Evolutionary conservation across 805 yeast genomes (phyloP).

Genomic region (Candida gorgasii): DNA sequence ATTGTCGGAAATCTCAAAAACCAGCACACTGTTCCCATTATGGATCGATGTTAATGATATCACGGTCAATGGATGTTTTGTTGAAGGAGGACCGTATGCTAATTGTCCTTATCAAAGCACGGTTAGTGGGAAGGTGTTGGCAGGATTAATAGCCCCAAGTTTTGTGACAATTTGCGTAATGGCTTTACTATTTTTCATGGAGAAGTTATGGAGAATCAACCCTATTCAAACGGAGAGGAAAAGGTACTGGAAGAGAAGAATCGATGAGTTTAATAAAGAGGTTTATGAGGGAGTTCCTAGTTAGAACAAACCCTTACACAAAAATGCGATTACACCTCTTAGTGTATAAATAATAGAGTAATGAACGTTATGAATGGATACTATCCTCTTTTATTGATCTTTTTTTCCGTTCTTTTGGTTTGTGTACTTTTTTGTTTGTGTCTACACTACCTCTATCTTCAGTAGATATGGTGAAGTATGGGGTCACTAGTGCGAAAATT

Average conservation of each 20-base stretch:
- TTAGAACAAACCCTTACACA: too few relatives aligned
- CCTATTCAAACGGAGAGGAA: constrained; percentile 74
- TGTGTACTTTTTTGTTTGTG: too few relatives aligned
- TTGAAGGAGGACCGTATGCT: constrained; percentile 75
- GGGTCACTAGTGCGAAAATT: too few relatives aligned
- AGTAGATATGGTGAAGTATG: too few relatives aligned
- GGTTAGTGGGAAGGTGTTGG: constrained; percentile 56
- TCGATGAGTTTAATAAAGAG: constrained; percentile 55
- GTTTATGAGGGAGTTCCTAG: constrained; percentile 90
- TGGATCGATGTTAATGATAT: constrained; percentile 88
- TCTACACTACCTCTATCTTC: too few relatives aligned
- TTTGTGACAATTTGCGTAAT: constrained; percentile 56
- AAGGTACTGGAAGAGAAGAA: constrained; percentile 59
- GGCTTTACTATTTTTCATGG: constrained; percentile 49
- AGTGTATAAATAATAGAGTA: too few relatives aligned
- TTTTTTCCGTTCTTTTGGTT: too few relatives aligned
- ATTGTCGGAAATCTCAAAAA: constrained; percentile 26
- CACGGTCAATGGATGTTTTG: constrained; percentile 77
- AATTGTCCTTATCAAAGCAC: constrained; percentile 73
- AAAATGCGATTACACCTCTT: too few relatives aligned
- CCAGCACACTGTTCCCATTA: constrained; percentile 35
- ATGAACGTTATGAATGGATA: too few relatives aligned
- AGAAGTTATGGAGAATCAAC: constrained; percentile 54
- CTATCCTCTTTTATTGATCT: too few relatives aligned
- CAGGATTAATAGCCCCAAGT: constrained; percentile 67